Evolutionary conservation across 306 rosid species (phyloP), one percentile per base, ranked within the genome.

Genomic region (Quercus variabilis): DNA sequence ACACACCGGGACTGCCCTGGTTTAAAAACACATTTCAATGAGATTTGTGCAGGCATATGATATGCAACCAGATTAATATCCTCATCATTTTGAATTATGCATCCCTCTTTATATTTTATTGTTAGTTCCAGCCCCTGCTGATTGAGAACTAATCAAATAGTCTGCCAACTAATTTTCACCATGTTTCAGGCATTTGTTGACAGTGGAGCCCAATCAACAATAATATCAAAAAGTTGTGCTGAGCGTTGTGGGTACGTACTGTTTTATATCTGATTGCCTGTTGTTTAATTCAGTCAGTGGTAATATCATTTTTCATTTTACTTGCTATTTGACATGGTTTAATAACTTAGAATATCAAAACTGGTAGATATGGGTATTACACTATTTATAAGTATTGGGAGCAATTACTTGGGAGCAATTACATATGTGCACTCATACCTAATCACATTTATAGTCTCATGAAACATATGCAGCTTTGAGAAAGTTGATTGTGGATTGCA

Each of bases 191-290:
- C 99, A 83, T 95, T 95, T 88, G 98, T 95, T 73, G 99, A 95
- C 75, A 95, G 99, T 78, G 99, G 99, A 84, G 99, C 99, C 25
- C 99, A 95, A 74, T 93, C 99, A 71, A 95, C 99, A 63, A 95
- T 95, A 70, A 95, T 95, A 85, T 95, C 99, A 46, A 95, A 95
- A 91, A 91, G 87, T 76, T 95, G 99, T 69, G 99, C 98, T 74
- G 99, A 95, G 86, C 91, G 95, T 68, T 90, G 88, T 69, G 99
- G 99, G 99, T 95, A 93, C 76, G 97, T 79, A 62, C 68, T 73
- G 25, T 54, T 75, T 55, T 74, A 18, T 52, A 65, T 84, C 33
- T 20, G 59, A 78, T 78, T 77, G n/a, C 73, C 82, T 71, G 20
- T 21, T 28, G 19, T 55, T 41, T 78, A 14, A 56, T 74, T 43